A percentile compares a stretch with the other conserved stretches of the same genome.
Conservation (phyloP, 306 rosid species). For the Corylus avellana region DNA sequence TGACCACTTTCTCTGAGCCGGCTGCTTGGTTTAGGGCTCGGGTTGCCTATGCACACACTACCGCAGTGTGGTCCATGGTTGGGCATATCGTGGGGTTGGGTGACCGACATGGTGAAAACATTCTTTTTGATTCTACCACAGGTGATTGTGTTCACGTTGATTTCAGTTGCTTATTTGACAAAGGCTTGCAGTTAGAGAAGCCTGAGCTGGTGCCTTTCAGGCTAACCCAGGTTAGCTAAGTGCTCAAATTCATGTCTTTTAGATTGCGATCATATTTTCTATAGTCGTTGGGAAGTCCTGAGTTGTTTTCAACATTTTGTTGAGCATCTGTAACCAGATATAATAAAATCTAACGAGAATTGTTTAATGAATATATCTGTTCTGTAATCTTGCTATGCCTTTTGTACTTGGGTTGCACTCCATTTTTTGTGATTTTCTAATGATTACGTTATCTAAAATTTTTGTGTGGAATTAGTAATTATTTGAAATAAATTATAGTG, state of each 20-base stretch:
- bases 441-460: background rate
- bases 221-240: conserved; percentile 81
- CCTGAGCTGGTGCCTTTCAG: conserved; percentile 98
- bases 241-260: background rate
- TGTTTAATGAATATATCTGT: background rate
- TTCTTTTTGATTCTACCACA: conserved; percentile 90
- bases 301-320: background rate
- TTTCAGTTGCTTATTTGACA: conserved; percentile 98
- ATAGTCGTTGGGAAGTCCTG: background rate
- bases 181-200: conserved; percentile 94
- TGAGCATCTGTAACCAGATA: background rate
- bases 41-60: conserved; percentile 91
- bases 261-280: background rate
- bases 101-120: conserved; percentile 94
- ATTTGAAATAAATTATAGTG: background rate
- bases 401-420: background rate
- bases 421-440: background rate
- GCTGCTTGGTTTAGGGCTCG: conserved; percentile 99
- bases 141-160: conserved; percentile 99
- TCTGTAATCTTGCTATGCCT: background rate
- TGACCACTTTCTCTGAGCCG: conserved; percentile 93
- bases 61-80: conserved; percentile 99
- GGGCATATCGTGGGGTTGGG: conserved; percentile 99
- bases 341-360: background rate
- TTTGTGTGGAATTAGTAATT: background rate